Percentiles rank a stretch among this genome's conserved stretches.
Conservation (phyloP, 2,329 filamentous ascomycete genomes). For the Alternaria sp. region DNA sequence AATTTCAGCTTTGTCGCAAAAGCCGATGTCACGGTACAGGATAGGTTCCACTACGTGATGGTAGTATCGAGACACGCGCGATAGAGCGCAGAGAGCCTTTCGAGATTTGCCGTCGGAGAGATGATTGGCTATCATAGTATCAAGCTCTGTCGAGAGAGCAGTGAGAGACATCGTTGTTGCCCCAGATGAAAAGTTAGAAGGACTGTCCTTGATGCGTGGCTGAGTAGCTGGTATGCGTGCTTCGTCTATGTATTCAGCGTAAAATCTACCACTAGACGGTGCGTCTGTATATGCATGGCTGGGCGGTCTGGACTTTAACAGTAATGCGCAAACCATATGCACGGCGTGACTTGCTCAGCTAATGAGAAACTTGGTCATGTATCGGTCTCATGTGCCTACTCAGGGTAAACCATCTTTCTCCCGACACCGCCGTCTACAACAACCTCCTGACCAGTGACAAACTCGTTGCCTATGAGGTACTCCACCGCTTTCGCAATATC, state of each 20-base stretch:
- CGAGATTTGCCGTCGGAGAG: not conserved
- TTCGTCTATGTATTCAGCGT: too few species aligned
- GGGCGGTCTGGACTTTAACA: not conserved
- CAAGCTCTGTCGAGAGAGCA: not conserved
- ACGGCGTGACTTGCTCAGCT: not conserved
- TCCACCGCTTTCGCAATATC: slow-evolving; percentile 53
- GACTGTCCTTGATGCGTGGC: not conserved
- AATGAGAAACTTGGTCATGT: not conserved
- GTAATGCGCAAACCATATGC: not conserved
- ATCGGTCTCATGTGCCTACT: slow-evolving; percentile 11
- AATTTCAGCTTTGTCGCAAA: not conserved
- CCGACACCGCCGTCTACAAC: slow-evolving; percentile 56
- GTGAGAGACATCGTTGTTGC: not conserved
- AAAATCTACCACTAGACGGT: not conserved
- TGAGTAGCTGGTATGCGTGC: not conserved
- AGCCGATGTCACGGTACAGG: not conserved
- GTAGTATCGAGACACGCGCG: not conserved
- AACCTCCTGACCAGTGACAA: slow-evolving; percentile 55
- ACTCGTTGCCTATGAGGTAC: slow-evolving; percentile 50
- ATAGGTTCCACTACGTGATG: not conserved
- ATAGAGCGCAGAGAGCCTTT: not conserved
- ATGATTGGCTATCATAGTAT: not conserved
- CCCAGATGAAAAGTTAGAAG: not conserved
- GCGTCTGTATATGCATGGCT: too few species aligned
- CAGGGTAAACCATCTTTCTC: slow-evolving; percentile 54